Percentiles rank a stretch among this genome's conserved stretches.
Conservation (phyloP, 495 filamentous ascomycete genomes). For the Letharia columbiana region DNA sequence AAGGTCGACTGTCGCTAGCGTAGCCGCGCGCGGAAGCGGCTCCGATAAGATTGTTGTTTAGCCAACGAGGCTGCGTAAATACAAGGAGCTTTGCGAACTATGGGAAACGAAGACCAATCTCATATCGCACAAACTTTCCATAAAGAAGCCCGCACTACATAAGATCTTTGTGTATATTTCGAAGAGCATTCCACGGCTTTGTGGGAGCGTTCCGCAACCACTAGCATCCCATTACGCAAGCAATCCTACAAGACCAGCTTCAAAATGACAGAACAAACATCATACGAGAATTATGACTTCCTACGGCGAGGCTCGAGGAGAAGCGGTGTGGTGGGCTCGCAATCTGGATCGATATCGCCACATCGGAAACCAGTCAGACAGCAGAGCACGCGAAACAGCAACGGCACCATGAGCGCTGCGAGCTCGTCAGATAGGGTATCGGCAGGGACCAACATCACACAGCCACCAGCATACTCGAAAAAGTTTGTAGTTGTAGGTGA, state of each 20-base stretch:
- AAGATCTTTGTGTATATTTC: not conserved
- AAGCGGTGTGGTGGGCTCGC: conserved; percentile 34
- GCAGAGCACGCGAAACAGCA: conserved; percentile 56
- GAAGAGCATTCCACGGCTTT: not conserved
- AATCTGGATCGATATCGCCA: conserved; percentile 38
- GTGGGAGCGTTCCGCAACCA: not conserved
- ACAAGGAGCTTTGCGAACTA: not conserved
- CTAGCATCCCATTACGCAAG: not conserved
- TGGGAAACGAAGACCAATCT: not conserved
- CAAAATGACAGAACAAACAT: conserved; percentile 42
- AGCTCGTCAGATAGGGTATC: conserved; percentile 62
- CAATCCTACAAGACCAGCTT: not conserved
- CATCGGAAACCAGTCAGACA: conserved; percentile 45
- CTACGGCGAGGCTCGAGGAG: conserved; percentile 39
- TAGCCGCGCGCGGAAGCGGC: not conserved
- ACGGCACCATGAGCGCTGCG: conserved; percentile 71
- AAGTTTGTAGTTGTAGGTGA: conserved; percentile 98
- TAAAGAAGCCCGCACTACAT: not conserved
- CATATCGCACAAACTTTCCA: not conserved
- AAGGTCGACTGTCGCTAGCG: not conserved
- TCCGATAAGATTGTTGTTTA: conserved; percentile 2
- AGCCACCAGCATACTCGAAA: conserved; percentile 86
- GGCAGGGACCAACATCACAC: conserved; percentile 75
- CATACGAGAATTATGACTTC: conserved; percentile 44
- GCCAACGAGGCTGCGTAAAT: not conserved